Conservation (phyloP, 2,329 filamentous ascomycete species). For the Fusarium bulbicola region DNA sequence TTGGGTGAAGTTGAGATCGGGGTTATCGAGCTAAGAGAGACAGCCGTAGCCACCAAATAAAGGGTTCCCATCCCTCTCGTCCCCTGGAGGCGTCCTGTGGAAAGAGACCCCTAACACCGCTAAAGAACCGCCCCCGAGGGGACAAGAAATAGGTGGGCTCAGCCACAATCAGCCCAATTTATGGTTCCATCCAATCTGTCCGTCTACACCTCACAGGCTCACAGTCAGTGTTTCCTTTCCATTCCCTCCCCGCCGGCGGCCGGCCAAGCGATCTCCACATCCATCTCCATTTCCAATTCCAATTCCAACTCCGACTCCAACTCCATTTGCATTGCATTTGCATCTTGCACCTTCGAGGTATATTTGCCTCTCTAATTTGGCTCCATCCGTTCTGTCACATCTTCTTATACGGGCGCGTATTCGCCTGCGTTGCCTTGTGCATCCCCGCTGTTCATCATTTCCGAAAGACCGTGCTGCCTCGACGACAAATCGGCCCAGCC, state of each 20-base stretch:
- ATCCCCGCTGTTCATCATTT: conserved; percentile 16
- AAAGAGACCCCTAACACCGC: conserved; percentile 19
- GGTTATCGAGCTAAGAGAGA: neutral
- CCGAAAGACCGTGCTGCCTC: conserved; percentile 25
- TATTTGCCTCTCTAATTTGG: neutral
- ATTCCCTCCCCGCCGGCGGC: conserved; percentile 26
- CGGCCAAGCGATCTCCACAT: conserved; percentile 24
- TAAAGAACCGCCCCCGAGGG: conserved; percentile 16
- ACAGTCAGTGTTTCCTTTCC: conserved; percentile 10
- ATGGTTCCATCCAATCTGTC: conserved; percentile 15
- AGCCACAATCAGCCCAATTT: conserved; percentile 37
- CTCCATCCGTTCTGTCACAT: neutral
- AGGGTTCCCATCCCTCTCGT: neutral
- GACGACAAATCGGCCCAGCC: conserved; percentile 26
- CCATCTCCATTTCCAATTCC: conserved; percentile 19
- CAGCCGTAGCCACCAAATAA: conserved; percentile 1
- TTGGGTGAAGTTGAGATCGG: neutral
- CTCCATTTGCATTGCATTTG: neutral
- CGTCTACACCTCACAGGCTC: neutral
- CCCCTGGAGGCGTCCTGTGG: neutral
- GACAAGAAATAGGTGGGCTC: conserved; percentile 9
- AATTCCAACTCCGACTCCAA: neutral
- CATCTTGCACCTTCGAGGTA: neutral
- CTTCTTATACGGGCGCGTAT: conserved; percentile 5
- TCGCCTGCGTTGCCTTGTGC: neutral